Conservation (phyloP, 306 rosid genomes). For the Crotalaria pallida region DNA sequence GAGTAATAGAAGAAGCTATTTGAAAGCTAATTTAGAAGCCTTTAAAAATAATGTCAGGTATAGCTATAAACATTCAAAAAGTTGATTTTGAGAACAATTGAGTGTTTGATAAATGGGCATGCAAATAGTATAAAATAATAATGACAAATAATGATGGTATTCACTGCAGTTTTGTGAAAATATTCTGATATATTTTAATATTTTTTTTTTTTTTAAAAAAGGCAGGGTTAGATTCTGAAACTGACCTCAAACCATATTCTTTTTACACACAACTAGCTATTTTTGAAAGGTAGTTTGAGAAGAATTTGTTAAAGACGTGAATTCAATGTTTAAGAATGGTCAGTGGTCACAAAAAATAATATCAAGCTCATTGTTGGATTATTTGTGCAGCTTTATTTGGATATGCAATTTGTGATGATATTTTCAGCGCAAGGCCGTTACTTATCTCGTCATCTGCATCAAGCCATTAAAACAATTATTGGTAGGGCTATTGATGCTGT, state of each 20-base stretch:
- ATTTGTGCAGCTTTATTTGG: constrained; percentile 71
- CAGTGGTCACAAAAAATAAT: background rate
- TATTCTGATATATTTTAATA: background rate
- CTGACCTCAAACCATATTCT: background rate
- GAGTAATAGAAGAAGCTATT: background rate
- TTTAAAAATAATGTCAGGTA: background rate
- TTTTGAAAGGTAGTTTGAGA: background rate
- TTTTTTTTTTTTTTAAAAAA: background rate
- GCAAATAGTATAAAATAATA: background rate
- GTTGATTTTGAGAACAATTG: background rate
- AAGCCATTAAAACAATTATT: constrained; percentile 69
- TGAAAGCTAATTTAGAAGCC: background rate
- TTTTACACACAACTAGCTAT: background rate
- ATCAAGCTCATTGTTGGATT: background rate
- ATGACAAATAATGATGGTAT: background rate
- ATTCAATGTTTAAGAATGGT: background rate
- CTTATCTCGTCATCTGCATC: constrained; percentile 76
- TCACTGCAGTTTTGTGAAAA: background rate
- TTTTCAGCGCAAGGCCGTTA: constrained; percentile 89
- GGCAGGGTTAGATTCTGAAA: background rate
- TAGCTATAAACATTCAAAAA: too few relatives aligned
- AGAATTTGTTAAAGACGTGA: background rate
- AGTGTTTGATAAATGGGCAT: background rate
- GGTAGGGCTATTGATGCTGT: constrained; percentile 67
- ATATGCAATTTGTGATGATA: constrained; percentile 89